Base-by-base conservation (phyloP, 108 stramenopile genomes). In the Pseudonitzschia pungens region DNA sequence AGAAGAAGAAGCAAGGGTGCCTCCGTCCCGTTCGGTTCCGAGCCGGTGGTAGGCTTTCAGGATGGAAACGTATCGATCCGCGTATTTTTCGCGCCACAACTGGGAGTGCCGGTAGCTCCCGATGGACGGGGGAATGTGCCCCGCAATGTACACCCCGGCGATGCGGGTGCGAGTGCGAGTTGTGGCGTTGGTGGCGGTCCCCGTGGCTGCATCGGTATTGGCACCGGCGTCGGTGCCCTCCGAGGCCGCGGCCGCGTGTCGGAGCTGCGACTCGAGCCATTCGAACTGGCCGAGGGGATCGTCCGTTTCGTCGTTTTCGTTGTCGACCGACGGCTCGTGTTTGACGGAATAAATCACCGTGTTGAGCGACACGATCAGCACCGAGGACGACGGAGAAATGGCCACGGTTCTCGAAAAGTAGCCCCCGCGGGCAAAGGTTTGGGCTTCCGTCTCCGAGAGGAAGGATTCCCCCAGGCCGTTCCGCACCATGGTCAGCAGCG, bases 201-300 rank as follows among this genome's bases (percentile, higher is more conserved):
- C n/a, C n/a, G n/a, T n/a, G n/a, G n/a, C n/a, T n/a, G n/a, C n/a
- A n/a, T n/a, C n/a, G n/a, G n/a, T n/a, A n/a, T n/a, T n/a, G n/a
- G n/a, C n/a, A n/a, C n/a, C n/a, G n/a, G n/a, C n/a, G n/a, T n/a
- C n/a, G n/a, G n/a, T n/a, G n/a, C n/a, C n/a, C n/a, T n/a, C n/a
- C n/a, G n/a, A n/a, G n/a, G n/a, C n/a, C n/a, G 22, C 40, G 14
- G 41, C 55, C 18, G 82, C 76, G 28, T 70, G 32, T 4, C 51
- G n/a, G 43, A 90, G 43, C 62, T 79, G 81, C 50, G 54, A 45
- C 52, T 77, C 68, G 63, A 89, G 62, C 90, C 90, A 91, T 12
- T 45, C 28, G 54, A 91, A 89, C 65, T 91, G 90, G 26, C 68
- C 76, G 0, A 86, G 80, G 0, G 90, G 90, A 73, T 91, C 90